A percentile compares a stretch with the other conserved stretches of the same genome.
These are phyloP conservation scores for Citrullus colocynthis DNA, from an alignment of 306 rosid genomes.

Conservation along the genomic window DNA sequence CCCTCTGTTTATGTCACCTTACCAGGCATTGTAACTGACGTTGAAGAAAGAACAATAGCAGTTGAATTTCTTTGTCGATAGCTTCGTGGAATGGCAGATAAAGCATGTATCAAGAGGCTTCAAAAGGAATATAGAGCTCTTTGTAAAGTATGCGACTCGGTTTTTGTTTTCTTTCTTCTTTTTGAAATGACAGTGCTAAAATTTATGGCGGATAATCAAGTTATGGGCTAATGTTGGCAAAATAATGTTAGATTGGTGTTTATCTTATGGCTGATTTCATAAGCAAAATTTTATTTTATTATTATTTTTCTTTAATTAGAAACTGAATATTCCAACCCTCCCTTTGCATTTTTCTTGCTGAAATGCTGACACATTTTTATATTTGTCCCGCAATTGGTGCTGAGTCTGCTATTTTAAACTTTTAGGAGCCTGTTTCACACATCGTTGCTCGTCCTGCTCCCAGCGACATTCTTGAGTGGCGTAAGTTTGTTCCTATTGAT, in stretches of 20 bases:
- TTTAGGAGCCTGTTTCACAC: conserved; percentile 98
- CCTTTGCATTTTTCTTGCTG: neutral
- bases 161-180: neutral
- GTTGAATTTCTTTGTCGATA: conserved; percentile 10
- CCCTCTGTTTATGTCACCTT: conserved; percentile 15
- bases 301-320: neutral
- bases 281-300: neutral
- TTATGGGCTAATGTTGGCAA: neutral
- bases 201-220: neutral
- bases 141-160: conserved; percentile 47
- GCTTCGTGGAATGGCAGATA: conserved; percentile 71
- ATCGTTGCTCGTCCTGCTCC: conserved; percentile 89
- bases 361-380: neutral
- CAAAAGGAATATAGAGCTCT: conserved; percentile 99
- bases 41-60: conserved; percentile 5
- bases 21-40: neutral
- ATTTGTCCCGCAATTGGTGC: conserved; percentile 1
- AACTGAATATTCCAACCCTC: neutral
- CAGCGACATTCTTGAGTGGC: conserved; percentile 96
- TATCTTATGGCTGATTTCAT: neutral
- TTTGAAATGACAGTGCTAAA: neutral
- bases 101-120: conserved; percentile 83
- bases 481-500: conserved; percentile 43
- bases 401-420: conserved; percentile 15
- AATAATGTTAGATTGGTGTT: neutral